phyloP scores from a whole-genome alignment of 345 rosid genomes.

The Eucalyptus rudis region DNA sequence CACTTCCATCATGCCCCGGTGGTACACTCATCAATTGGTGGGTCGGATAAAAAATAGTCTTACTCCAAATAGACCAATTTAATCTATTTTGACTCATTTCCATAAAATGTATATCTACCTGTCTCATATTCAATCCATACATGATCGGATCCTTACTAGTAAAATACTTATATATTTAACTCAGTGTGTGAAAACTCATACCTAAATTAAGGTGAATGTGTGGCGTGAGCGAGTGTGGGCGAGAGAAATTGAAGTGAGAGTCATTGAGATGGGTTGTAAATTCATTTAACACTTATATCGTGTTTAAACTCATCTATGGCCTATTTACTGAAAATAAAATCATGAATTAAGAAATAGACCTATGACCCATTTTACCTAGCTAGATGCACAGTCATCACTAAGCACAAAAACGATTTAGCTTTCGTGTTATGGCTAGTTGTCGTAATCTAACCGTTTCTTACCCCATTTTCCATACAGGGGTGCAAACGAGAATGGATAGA shows the following conservation, averaged over 20 bases:
- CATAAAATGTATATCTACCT: accelerated
- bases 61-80: too few relatives aligned
- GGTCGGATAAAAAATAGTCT: too few relatives aligned
- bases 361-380: not conserved
- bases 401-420: not conserved
- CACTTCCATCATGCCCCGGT: accelerated
- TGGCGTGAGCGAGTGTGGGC: not conserved
- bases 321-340: too few relatives aligned
- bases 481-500: not conserved
- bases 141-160: accelerated
- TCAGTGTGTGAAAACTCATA: not conserved
- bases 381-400: not conserved
- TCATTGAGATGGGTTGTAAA: too few relatives aligned
- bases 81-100: too few relatives aligned
- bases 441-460: not conserved
- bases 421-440: not conserved
- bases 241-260: too few relatives aligned
- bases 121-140: accelerated
- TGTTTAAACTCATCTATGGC: too few relatives aligned
- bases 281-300: too few relatives aligned
- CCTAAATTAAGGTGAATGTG: not conserved
- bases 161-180: too few relatives aligned
- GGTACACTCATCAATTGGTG: not conserved
- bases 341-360: too few relatives aligned
- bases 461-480: not conserved